Evolutionary conservation across 2,329 filamentous ascomycete species (phyloP).

Genomic region (Berkeleyomyces rouxiae): DNA sequence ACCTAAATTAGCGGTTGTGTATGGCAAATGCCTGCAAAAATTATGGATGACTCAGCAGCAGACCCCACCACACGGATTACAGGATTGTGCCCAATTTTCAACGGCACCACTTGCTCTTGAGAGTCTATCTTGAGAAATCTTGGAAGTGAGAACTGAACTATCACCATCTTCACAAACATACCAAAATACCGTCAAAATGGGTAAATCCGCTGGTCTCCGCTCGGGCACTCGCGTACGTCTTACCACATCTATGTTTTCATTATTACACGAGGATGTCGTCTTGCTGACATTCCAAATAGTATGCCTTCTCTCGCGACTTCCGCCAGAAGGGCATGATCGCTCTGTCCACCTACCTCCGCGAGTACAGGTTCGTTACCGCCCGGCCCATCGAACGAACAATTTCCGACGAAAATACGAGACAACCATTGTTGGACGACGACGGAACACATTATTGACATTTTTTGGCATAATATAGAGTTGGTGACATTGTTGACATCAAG

Average conservation of each 20-base stretch:
- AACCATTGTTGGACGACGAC: background rate
- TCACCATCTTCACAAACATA: constrained; percentile 13
- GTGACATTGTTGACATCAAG: constrained; percentile 98
- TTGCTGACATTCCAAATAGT: constrained; percentile 27
- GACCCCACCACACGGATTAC: constrained; percentile 13
- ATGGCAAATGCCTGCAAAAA: constrained; percentile 3
- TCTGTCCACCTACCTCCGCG: constrained; percentile 83
- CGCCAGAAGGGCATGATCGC: constrained; percentile 90
- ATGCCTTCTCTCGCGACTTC: constrained; percentile 89
- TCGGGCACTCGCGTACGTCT: constrained; percentile 64
- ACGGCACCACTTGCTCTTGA: constrained; percentile 9
- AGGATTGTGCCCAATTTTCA: constrained; percentile 13
- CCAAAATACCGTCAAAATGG: constrained; percentile 43
- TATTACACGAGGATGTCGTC: constrained; percentile 9
- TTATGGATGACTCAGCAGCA: constrained; percentile 3
- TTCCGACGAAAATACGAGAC: too few species aligned
- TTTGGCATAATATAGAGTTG: constrained; percentile 45
- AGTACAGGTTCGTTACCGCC: constrained; percentile 52
- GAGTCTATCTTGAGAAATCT: constrained; percentile 14
- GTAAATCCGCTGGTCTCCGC: constrained; percentile 76
- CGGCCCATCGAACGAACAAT: constrained; percentile 5
- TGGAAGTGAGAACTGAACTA: constrained; percentile 11
- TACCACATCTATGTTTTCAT: background rate
- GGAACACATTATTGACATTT: constrained; percentile 7
- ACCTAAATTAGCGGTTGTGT: constrained; percentile 5